These are phyloP conservation scores for Pichia sp. DNA, from an alignment of 1,139 yeast genomes.

Conservation along the genomic window DNA sequence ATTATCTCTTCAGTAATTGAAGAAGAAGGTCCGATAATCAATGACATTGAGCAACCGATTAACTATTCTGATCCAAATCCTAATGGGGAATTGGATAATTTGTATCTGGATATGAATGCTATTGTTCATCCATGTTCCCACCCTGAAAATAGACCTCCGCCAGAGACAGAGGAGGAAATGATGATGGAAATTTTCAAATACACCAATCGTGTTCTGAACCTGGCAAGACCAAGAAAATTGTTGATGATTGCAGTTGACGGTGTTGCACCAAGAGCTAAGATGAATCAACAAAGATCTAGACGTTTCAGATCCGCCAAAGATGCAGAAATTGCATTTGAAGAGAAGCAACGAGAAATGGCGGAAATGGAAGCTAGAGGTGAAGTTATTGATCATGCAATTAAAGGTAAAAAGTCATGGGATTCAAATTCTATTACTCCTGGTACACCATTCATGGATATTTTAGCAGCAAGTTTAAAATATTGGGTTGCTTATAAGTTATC, in stretches of 20 bases:
- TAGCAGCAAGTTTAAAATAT: conserved; percentile 75
- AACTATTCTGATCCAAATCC: conserved; percentile 76
- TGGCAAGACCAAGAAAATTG: conserved; percentile 93
- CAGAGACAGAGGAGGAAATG: conserved; percentile 93
- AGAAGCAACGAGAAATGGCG: conserved; percentile 42
- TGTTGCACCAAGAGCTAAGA: conserved; percentile 97
- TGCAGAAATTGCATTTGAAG: conserved; percentile 65
- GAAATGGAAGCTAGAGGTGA: conserved; percentile 56
- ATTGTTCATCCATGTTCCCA: conserved; percentile 97
- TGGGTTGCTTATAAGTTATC: conserved; percentile 86
- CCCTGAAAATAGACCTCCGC: conserved; percentile 91
- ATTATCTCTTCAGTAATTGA: conserved; percentile 87
- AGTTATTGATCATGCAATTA: conserved; percentile 53
- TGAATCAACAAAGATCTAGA: conserved; percentile 97
- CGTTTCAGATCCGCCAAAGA: conserved; percentile 94
- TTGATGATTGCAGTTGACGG: conserved; percentile 97
- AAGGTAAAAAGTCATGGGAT: conserved; percentile 64
- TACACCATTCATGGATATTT: conserved; percentile 90
- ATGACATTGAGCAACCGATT: conserved; percentile 56
- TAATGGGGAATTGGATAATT: conserved; percentile 88
- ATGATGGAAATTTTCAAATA: conserved; percentile 82
- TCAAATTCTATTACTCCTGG: conserved; percentile 99
- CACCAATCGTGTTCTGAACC: conserved; percentile 79
- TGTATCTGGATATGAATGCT: conserved; percentile 94
- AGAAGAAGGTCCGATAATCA: conserved; percentile 49